These are phyloP conservation scores for Claviceps africana DNA, from an alignment of 2,329 filamentous ascomycete genomes.

Conservation along the genomic window DNA sequence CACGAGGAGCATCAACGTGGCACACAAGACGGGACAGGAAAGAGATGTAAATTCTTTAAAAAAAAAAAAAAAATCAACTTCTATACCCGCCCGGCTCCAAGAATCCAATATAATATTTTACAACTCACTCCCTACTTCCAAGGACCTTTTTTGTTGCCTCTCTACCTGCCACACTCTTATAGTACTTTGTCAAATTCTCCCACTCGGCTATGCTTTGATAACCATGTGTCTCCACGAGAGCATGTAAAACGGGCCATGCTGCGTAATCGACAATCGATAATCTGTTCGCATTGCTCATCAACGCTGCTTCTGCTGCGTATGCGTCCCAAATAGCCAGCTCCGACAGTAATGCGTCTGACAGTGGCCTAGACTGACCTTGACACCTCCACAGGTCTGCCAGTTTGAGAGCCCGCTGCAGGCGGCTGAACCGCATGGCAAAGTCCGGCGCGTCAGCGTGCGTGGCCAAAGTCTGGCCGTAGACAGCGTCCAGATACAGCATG, in stretches of 20 bases:
- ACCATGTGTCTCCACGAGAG: constrained; percentile 24
- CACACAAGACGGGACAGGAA: too few species aligned
- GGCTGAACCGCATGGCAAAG: constrained; percentile 23
- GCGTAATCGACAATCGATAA: constrained; percentile 33
- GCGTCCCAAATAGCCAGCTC: constrained; percentile 29
- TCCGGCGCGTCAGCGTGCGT: constrained; percentile 13
- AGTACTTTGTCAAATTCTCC: constrained; percentile 23
- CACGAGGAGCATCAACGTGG: too few species aligned
- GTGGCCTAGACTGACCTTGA: background rate
- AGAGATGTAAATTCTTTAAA: too few species aligned
- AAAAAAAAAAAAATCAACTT: too few species aligned
- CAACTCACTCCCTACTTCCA: constrained; percentile 3
- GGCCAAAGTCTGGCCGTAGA: constrained; percentile 24
- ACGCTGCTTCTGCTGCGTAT: constrained; percentile 12
- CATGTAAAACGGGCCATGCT: constrained; percentile 40
- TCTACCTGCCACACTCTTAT: constrained; percentile 15
- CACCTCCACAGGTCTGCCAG: constrained; percentile 17
- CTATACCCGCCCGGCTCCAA: too few species aligned
- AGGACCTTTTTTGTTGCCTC: constrained; percentile 14
- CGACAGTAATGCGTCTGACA: constrained; percentile 12
- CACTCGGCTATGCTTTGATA: constrained; percentile 17
- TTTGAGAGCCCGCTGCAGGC: constrained; percentile 26
- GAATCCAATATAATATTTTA: too few species aligned
- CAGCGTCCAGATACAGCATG: constrained; percentile 46
- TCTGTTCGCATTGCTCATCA: background rate